Percentiles rank a stretch among this genome's conserved stretches.
Evolutionary conservation across 495 filamentous ascomycete genomes (phyloP).

Genomic region (Venustampulla echinocandica): DNA sequence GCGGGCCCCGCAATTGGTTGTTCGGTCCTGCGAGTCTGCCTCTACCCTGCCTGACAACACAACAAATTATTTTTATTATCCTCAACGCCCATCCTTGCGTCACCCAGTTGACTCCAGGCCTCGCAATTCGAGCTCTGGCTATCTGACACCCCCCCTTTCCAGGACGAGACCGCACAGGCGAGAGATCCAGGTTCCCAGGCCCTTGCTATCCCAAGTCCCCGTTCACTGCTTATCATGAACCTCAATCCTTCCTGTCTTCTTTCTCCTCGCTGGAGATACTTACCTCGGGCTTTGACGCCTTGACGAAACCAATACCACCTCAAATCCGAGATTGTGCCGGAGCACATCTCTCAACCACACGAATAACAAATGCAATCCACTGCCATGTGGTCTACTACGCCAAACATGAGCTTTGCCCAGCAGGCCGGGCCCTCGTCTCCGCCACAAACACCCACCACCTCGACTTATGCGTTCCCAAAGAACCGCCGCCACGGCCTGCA

Average conservation of each 20-base stretch:
- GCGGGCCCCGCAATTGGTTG: conserved; percentile 15
- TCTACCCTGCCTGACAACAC: conserved; percentile 11
- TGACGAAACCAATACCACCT: conserved; percentile 8
- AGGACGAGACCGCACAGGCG: conserved; percentile 3
- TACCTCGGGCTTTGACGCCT: conserved; percentile 23
- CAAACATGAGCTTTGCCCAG: conserved; percentile 33
- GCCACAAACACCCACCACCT: conserved; percentile 38
- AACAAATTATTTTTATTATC: conserved; percentile 5
- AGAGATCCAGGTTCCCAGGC: conserved; percentile 17
- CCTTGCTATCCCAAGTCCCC: conserved; percentile 16
- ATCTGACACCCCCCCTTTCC: conserved; percentile 19
- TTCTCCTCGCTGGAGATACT: conserved; percentile 45
- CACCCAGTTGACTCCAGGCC: neutral
- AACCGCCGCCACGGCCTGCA: conserved; percentile 16
- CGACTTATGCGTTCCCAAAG: conserved; percentile 3
- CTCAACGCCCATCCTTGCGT: conserved; percentile 13
- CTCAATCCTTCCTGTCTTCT: conserved; percentile 41
- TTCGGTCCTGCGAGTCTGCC: too few relatives aligned
- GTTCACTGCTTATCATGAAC: conserved; percentile 42
- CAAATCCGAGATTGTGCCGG: conserved; percentile 5
- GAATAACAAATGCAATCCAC: conserved; percentile 5
- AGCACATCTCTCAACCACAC: conserved; percentile 1
- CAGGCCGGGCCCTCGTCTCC: conserved; percentile 43
- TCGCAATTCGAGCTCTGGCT: conserved; percentile 6
- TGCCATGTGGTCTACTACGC: conserved; percentile 41